Conservation (phyloP, 2,329 filamentous ascomycete species). For the Aspergillus neotritici region DNA sequence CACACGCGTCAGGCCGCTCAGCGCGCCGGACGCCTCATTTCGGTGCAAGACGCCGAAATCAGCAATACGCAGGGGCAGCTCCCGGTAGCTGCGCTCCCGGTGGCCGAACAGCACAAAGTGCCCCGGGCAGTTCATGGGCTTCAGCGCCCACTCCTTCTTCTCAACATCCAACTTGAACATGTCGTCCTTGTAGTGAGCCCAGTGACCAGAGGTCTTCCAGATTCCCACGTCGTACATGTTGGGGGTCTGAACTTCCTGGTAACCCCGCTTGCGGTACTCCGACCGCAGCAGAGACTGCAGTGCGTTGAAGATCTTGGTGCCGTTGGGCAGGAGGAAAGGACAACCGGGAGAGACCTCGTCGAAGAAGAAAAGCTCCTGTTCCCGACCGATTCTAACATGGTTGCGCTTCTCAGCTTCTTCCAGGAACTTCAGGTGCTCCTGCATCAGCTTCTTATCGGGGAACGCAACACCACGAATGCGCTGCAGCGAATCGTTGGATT, state of each 20-base stretch:
- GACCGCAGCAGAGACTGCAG: constrained; percentile 73
- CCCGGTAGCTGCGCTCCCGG: constrained; percentile 77
- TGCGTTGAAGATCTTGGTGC: constrained; percentile 88
- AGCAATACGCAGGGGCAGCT: constrained; percentile 85
- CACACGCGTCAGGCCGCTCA: constrained; percentile 85
- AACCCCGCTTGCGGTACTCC: constrained; percentile 89
- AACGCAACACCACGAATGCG: constrained; percentile 95
- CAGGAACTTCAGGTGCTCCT: constrained; percentile 88
- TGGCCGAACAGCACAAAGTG: constrained; percentile 85
- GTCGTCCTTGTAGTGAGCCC: constrained; percentile 89
- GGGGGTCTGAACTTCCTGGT: constrained; percentile 90
- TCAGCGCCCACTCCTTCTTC: constrained; percentile 78
- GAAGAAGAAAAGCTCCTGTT: constrained; percentile 98
- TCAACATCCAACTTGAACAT: constrained; percentile 84
- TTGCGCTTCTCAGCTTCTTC: constrained; percentile 98
- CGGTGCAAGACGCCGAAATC: constrained; percentile 95
- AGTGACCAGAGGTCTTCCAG: constrained; percentile 94
- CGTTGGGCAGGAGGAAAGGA: constrained; percentile 86
- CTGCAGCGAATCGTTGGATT: constrained; percentile 89
- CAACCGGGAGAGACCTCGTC: constrained; percentile 89
- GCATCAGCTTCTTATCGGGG: constrained; percentile 92
- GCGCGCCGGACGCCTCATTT: constrained; percentile 88
- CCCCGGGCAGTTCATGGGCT: constrained; percentile 98
- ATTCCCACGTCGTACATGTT: constrained; percentile 93
- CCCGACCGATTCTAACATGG: constrained; percentile 85